A percentile compares a stretch with the other conserved stretches of the same genome.
Evolutionary conservation across 805 yeast genomes (phyloP).

Genomic region (Saccharomycopsis sp.): DNA sequence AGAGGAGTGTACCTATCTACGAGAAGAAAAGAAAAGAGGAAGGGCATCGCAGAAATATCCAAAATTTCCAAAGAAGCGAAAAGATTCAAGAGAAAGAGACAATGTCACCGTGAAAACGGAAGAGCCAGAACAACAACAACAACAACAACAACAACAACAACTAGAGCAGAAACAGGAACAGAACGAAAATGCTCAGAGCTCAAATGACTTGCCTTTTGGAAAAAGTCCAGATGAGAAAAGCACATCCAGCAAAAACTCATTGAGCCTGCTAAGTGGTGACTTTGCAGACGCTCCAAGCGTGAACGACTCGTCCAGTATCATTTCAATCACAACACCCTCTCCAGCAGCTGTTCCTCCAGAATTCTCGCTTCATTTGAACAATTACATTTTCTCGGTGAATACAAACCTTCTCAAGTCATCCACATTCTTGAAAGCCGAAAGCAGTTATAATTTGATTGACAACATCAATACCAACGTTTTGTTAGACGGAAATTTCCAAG

Average conservation of each 20-base stretch:
- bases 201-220: no score
- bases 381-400: conserved; percentile 9
- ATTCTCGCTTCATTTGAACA: conserved; percentile 4
- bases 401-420: conserved; percentile 1
- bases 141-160: no score
- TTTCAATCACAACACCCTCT: no score
- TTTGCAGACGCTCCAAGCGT: no score
- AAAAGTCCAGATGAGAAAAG: conserved; percentile 9
- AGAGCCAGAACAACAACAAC: no score
- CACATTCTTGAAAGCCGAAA: conserved; percentile 6
- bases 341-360: conserved; percentile 3
- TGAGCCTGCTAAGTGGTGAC: no score
- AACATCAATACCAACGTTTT: conserved; percentile 2
- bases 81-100: no score
- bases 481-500: conserved; percentile 1
- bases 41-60: conserved; percentile 37
- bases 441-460: conserved; percentile 8
- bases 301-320: no score
- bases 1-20: conserved; percentile 32
- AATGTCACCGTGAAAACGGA: no score
- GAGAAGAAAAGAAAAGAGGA: conserved; percentile 39
- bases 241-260: no score
- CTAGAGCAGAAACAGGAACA: no score
- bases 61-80: conserved; percentile 26
- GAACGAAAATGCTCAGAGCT: no score